phyloP scores from a whole-genome alignment of 75 land plant genomes.

The Picea sitchensis region DNA sequence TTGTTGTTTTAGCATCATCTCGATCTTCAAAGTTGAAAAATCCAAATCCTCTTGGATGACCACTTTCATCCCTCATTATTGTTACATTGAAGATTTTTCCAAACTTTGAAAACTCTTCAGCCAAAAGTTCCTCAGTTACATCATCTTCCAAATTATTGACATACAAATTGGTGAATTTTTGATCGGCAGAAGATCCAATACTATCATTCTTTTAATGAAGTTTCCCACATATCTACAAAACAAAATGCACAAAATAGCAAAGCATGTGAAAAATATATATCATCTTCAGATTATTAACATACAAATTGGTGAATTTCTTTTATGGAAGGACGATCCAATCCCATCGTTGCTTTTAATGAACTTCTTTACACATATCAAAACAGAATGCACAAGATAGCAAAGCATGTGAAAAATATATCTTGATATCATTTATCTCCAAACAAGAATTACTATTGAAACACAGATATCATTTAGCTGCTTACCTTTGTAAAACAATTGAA shows the following conservation, averaged over 20 bases:
- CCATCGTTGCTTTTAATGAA: too few species aligned
- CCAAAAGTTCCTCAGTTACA: constrained; percentile 47
- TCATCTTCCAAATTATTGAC: constrained; percentile 62
- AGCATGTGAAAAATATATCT: too few species aligned
- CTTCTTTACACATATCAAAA: too few species aligned
- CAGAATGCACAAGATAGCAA: too few species aligned
- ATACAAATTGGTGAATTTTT: constrained; percentile 59
- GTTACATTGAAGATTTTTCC: constrained; percentile 46
- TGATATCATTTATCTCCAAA: background rate
- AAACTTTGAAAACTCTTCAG: constrained; percentile 49
- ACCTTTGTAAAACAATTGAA: too few species aligned
- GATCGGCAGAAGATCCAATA: constrained; percentile 27
- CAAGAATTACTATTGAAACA: background rate
- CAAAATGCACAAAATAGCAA: background rate
- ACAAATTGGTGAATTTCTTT: too few species aligned
- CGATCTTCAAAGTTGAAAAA: constrained; percentile 65
- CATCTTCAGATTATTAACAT: too few species aligned
- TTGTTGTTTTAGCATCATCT: constrained; percentile 56
- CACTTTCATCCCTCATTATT: constrained; percentile 54
- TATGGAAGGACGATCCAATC: too few species aligned
- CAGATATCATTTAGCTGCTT: too few species aligned
- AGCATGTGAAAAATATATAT: background rate
- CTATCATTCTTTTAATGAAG: constrained; percentile 54
- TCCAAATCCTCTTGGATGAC: constrained; percentile 62
- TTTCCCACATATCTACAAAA: constrained; percentile 49